Percentiles rank a stretch among this genome's conserved stretches.
Evolutionary conservation across 2,329 filamentous ascomycete species (phyloP).

Genomic region (Thielaviopsis populi): DNA sequence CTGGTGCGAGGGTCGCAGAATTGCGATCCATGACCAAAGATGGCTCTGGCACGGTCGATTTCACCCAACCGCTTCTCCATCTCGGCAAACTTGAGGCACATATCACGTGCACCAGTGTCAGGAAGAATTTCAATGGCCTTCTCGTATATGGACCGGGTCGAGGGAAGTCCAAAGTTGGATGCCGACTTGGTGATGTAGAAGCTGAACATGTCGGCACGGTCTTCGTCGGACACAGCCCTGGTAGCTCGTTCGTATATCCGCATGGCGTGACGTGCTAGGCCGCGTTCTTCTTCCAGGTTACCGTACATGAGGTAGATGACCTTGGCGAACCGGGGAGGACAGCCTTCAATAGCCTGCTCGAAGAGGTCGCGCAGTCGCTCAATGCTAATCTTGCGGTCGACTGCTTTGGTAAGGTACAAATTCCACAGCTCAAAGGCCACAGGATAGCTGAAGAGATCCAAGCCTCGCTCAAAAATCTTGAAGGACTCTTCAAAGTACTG

Average conservation of each 20-base stretch:
- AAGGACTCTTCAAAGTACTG: slow-evolving; percentile 95
- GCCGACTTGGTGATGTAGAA: slow-evolving; percentile 99
- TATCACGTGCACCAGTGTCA: slow-evolving; percentile 82
- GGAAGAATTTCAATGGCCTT: slow-evolving; percentile 86
- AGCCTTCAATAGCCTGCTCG: slow-evolving; percentile 90
- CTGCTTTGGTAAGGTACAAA: slow-evolving; percentile 89
- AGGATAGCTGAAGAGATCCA: slow-evolving; percentile 97
- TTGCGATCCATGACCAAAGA: slow-evolving; percentile 91
- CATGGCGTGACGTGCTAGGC: slow-evolving; percentile 91
- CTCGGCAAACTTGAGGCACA: slow-evolving; percentile 98
- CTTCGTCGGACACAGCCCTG: slow-evolving; percentile 83
- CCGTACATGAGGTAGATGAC: slow-evolving; percentile 97
- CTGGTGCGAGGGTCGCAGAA: slow-evolving; percentile 92
- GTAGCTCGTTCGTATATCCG: slow-evolving; percentile 97
- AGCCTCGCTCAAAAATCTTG: slow-evolving; percentile 88
- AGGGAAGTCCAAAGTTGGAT: slow-evolving; percentile 92
- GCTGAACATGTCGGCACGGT: slow-evolving; percentile 94
- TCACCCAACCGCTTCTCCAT: slow-evolving; percentile 87
- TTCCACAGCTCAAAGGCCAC: slow-evolving; percentile 99
- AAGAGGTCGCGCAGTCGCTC: slow-evolving; percentile 89
- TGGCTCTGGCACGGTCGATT: slow-evolving; percentile 86
- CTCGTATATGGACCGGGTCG: slow-evolving; percentile 90
- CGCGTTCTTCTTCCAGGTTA: slow-evolving; percentile 87
- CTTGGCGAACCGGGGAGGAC: slow-evolving; percentile 91
- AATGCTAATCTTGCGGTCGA: slow-evolving; percentile 89